Conservation (phyloP, 2,329 filamentous ascomycete genomes). For the Thielaviopsis populi region DNA sequence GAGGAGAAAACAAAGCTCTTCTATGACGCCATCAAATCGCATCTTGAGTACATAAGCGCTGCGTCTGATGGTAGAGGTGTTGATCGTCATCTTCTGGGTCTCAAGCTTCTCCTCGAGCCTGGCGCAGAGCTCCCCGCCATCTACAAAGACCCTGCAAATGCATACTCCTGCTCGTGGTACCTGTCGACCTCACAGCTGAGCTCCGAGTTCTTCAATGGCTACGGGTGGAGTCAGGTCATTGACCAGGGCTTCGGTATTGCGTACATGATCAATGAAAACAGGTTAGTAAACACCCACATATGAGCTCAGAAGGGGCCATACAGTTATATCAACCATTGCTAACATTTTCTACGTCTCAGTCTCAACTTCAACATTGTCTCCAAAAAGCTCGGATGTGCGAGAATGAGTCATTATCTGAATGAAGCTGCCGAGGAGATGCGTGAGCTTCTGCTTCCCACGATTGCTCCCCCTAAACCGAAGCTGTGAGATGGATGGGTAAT, state of each 20-base stretch:
- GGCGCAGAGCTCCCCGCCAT: constrained; percentile 70
- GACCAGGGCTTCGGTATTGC: constrained; percentile 94
- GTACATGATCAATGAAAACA: constrained; percentile 99
- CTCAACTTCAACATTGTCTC: constrained; percentile 97
- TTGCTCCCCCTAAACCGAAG: constrained; percentile 74
- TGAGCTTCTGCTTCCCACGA: constrained; percentile 66
- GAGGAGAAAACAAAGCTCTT: constrained; percentile 59
- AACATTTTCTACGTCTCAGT: constrained; percentile 30
- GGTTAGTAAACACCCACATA: constrained; percentile 2
- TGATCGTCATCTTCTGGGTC: constrained; percentile 89
- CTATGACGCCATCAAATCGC: constrained; percentile 63
- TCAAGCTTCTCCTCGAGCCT: constrained; percentile 75
- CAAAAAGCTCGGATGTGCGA: constrained; percentile 76
- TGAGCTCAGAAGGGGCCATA: too few relatives aligned
- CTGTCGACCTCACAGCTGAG: constrained; percentile 79
- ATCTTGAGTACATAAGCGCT: constrained; percentile 80
- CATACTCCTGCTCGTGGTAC: constrained; percentile 79
- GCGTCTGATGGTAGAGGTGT: constrained; percentile 88
- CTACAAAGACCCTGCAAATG: constrained; percentile 73
- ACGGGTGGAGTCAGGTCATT: constrained; percentile 96
- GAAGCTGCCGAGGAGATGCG: constrained; percentile 85
- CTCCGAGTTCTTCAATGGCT: constrained; percentile 96
- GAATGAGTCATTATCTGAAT: constrained; percentile 91
- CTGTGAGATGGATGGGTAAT: constrained; percentile 38
- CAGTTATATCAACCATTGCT: not conserved